Base-by-base conservation (phyloP, 192 early-diverging fungal genomes). In the Backusella luteola region DNA sequence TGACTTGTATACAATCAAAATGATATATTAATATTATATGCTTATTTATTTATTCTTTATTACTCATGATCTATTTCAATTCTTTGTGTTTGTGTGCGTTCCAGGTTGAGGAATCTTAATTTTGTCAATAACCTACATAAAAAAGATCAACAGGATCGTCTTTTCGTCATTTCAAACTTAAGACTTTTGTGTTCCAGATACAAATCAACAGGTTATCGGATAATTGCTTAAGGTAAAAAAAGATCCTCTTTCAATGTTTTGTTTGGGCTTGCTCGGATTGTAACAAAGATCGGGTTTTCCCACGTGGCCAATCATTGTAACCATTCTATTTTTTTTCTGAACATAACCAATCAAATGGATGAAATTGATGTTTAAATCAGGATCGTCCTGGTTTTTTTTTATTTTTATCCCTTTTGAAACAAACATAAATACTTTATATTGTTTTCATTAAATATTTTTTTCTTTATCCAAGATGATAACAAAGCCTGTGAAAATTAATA, bases 281-380 rank as follows among this genome's bases (percentile, higher is more conserved):
- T 26, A 32, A 63, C 11, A 29, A 29, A 23, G 23, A 29, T 26
- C 26, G 56, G 21, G n/a, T 26, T 63, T 59, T 63, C 12, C 56
- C 56, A 63, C 56, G 23, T 63, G 56, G 56, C 23, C 56, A 63
- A 29, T 63, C 23, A 63, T 63, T 63, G 56, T 63, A n/a, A n/a
- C 19, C 6, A 63, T 26, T 59, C 9, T 63, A 9, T 29, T 63
- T 63, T 29, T 63, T 63, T 63, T 63, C 11, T 63, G 23, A 63
- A 63, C 23, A 63, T n/a, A 29, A 63, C 56, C 56, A 59, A 59
- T 29, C 23, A 63, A 63, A 63, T 26, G 21, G 17, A 63, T 63
- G 2, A 63, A 63, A 12, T 63, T 63, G 23, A 63, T 63, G 9
- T 63, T 26, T 63, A 21, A 14, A 29, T 56, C 11, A 63, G 56